Percentiles rank a stretch among this genome's conserved stretches.
These are phyloP conservation scores for Salix koriyanagi DNA, from an alignment of 345 rosid species.

Conservation along the genomic window DNA sequence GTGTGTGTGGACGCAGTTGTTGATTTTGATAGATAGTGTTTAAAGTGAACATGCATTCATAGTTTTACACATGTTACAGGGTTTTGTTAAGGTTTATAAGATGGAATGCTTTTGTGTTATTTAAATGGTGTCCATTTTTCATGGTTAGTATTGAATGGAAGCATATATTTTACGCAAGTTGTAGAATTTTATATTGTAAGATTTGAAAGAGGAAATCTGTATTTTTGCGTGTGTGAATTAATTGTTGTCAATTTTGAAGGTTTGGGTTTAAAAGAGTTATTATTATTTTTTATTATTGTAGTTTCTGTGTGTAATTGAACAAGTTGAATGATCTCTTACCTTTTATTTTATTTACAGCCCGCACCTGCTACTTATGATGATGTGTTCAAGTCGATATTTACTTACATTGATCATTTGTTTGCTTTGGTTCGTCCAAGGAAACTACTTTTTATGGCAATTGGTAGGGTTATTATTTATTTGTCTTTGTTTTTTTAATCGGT, in stretches of 20 bases:
- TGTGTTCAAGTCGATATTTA: slow-evolving; percentile 80
- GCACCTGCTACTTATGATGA: slow-evolving; percentile 89
- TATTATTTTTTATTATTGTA: neutral
- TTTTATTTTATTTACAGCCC: slow-evolving; percentile 49
- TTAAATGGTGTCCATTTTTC: neutral
- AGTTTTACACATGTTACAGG: neutral
- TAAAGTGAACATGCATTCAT: neutral
- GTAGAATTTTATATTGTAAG: neutral
- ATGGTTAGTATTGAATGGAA: too few relatives aligned
- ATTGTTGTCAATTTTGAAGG: neutral
- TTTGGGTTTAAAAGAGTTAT: neutral
- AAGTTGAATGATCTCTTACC: neutral
- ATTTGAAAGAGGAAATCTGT: neutral
- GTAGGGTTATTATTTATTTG: slow-evolving; percentile 32
- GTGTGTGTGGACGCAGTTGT: neutral
- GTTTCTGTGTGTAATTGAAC: neutral
- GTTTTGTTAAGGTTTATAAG: neutral
- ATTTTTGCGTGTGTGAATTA: neutral
- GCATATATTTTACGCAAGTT: neutral
- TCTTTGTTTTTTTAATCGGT: neutral
- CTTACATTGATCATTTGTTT: slow-evolving; percentile 85
- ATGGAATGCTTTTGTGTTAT: neutral
- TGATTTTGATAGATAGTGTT: neutral
- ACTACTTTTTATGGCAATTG: slow-evolving; percentile 91
- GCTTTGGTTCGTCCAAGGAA: slow-evolving; percentile 92